Percentiles rank a stretch among this genome's conserved stretches.
Conservation (phyloP, 495 filamentous ascomycete genomes). For the Penicillium malachiteum region DNA sequence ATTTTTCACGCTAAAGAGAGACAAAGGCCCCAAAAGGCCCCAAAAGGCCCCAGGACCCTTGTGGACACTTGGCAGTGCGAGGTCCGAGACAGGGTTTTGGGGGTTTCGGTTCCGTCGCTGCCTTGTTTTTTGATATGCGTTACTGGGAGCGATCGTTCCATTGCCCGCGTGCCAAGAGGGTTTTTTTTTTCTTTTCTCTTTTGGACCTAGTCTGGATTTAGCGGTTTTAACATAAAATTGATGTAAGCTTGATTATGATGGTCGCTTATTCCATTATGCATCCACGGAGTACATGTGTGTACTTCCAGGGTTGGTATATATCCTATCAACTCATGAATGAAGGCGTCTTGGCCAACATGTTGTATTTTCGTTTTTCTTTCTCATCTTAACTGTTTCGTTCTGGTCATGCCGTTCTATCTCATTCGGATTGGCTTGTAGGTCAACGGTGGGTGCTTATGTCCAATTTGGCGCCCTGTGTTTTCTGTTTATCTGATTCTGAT, state of each 20-base stretch:
- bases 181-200: background rate
- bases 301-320: too few species aligned
- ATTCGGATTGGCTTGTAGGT: too few species aligned
- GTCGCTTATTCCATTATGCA: too few species aligned
- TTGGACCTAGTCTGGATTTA: background rate
- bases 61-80: constrained; percentile 11
- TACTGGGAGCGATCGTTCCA: background rate
- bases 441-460: too few species aligned
- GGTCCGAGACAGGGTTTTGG: constrained; percentile 19
- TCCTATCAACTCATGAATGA: too few species aligned
- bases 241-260: background rate
- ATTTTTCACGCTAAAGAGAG: constrained; percentile 18
- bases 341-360: too few species aligned
- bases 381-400: too few species aligned
- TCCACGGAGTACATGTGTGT: too few species aligned
- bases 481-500: too few species aligned
- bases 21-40: constrained; percentile 8
- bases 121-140: constrained; percentile 21
- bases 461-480: too few species aligned
- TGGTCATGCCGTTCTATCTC: too few species aligned
- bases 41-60: background rate
- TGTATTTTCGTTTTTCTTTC: too few species aligned
- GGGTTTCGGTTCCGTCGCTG: constrained; percentile 16
- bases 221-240: background rate
- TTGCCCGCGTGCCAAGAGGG: background rate